Percentiles rank a stretch among this genome's conserved stretches.
These are phyloP conservation scores for Talaromyces sp. DNA, from an alignment of 2,329 filamentous ascomycete genomes.

Conservation along the genomic window DNA sequence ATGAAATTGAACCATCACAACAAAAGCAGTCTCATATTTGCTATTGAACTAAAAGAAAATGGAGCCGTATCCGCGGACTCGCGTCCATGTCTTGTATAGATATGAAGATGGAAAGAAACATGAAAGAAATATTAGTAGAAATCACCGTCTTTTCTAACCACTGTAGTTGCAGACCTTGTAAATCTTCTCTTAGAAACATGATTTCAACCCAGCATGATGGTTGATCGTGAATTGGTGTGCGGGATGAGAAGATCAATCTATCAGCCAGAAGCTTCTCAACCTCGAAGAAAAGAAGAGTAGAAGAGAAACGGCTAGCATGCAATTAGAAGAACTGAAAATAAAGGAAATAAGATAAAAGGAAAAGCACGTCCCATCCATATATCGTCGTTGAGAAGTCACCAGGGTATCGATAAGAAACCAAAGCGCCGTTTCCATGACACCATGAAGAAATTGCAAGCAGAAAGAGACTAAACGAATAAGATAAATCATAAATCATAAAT, in stretches of 20 bases:
- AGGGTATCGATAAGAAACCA: constrained; percentile 15
- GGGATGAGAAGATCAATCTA: constrained; percentile 5
- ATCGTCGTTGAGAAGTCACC: constrained; percentile 14
- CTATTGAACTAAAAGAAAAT: background rate
- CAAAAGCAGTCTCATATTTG: background rate
- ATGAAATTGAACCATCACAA: background rate
- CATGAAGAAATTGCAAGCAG: constrained; percentile 11
- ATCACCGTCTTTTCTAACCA: background rate
- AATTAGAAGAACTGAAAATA: background rate
- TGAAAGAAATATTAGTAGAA: background rate
- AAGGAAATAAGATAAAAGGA: constrained; percentile 10
- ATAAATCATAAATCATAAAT: constrained; percentile 2
- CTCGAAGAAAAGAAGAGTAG: background rate
- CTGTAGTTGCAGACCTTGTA: background rate
- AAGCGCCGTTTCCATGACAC: constrained; percentile 9
- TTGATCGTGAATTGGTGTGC: background rate
- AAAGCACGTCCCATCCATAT: background rate
- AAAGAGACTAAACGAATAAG: constrained; percentile 12
- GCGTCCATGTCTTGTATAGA: constrained; percentile 14
- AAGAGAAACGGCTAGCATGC: background rate
- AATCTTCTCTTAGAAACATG: background rate
- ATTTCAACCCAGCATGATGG: background rate
- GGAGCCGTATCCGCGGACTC: constrained; percentile 9
- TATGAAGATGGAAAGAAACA: constrained; percentile 2
- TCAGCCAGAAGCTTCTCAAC: constrained; percentile 1